These are phyloP conservation scores for Abortiporus biennis DNA, from an alignment of 1,284 basidiomycete species.

Conservation along the genomic window DNA sequence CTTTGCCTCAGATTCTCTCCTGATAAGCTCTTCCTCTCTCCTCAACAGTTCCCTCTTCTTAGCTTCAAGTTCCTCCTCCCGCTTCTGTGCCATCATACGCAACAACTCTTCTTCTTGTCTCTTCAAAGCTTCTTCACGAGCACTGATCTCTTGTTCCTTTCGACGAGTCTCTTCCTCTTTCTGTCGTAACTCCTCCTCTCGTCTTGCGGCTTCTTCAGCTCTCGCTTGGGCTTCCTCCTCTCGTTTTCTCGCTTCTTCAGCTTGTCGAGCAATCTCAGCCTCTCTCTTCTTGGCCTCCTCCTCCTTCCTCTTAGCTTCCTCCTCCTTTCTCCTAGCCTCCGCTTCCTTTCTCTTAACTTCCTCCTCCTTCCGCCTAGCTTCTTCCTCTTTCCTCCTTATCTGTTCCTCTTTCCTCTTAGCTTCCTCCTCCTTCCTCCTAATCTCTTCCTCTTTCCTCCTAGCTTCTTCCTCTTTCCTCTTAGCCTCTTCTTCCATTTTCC, in stretches of 20 bases:
- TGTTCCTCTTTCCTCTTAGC: constrained; percentile 10
- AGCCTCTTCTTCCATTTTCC: constrained; percentile 22
- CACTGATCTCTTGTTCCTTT: not conserved
- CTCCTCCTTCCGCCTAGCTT: constrained; percentile 12
- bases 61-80: not conserved
- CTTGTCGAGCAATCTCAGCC: not conserved
- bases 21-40: constrained; percentile 11
- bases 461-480: constrained; percentile 11
- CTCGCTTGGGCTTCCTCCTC: constrained; percentile 14
- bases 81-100: too few species aligned
- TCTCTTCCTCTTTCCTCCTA: constrained; percentile 14
- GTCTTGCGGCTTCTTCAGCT: constrained; percentile 12
- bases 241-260: constrained; percentile 10
- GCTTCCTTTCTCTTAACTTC: constrained; percentile 11
- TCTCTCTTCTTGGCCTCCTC: constrained; percentile 14
- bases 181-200: not conserved
- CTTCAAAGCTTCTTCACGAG: constrained; percentile 2
- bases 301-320: constrained; percentile 11
- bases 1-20: constrained; percentile 2
- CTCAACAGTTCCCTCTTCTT: constrained; percentile 12
- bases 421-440: constrained; percentile 2
- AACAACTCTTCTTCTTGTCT: constrained; percentile 13
- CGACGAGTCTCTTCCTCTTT: constrained; percentile 1
- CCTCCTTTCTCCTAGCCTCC: constrained; percentile 8
- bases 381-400: constrained; percentile 7